Percentiles rank a stretch among this genome's conserved stretches.
phyloP scores from a whole-genome alignment of 768 basidiomycete species.

The Pisolithus microcarpus region DNA sequence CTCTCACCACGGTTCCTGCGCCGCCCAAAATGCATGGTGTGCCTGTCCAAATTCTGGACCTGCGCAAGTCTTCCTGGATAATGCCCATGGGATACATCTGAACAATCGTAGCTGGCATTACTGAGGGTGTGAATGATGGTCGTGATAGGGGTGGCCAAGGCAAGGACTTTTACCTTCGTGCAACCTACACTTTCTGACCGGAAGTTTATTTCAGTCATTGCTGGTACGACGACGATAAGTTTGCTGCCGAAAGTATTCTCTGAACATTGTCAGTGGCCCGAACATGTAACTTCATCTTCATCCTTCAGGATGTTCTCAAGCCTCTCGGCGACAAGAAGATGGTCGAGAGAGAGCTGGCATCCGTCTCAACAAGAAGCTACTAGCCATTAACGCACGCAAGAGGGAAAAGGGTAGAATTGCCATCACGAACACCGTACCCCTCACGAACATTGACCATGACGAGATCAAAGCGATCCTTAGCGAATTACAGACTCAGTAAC shows the following conservation, averaged over 20 bases:
- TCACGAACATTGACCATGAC: constrained; percentile 91
- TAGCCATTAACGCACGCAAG: constrained; percentile 73
- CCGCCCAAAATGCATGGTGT: constrained; percentile 93
- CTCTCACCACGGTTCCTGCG: constrained; percentile 91
- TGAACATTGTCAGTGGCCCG: constrained; percentile 66
- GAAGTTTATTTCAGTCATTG: constrained; percentile 47
- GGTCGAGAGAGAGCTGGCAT: constrained; percentile 93
- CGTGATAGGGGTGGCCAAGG: constrained; percentile 94
- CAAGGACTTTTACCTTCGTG: constrained; percentile 26
- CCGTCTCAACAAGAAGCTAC: constrained; percentile 90
- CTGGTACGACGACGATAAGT: constrained; percentile 43
- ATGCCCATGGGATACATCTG: not conserved
- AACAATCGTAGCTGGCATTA: constrained; percentile 73
- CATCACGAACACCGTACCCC: constrained; percentile 93
- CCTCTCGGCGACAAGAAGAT: constrained; percentile 93
- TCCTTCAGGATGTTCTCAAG: constrained; percentile 95
- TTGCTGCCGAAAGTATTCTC: constrained; percentile 1
- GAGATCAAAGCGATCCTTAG: constrained; percentile 93
- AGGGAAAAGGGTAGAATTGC: constrained; percentile 90
- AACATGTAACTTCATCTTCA: constrained; percentile 97
- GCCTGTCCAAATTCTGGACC: constrained; percentile 89
- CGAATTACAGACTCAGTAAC: constrained; percentile 88
- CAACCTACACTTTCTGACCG: constrained; percentile 14
- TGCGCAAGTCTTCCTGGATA: constrained; percentile 48
- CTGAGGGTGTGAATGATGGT: constrained; percentile 95